Evolutionary conservation across 2,329 filamentous ascomycete genomes (phyloP), one percentile per base, ranked within the genome.

Genomic region (Alternaria viburni): DNA sequence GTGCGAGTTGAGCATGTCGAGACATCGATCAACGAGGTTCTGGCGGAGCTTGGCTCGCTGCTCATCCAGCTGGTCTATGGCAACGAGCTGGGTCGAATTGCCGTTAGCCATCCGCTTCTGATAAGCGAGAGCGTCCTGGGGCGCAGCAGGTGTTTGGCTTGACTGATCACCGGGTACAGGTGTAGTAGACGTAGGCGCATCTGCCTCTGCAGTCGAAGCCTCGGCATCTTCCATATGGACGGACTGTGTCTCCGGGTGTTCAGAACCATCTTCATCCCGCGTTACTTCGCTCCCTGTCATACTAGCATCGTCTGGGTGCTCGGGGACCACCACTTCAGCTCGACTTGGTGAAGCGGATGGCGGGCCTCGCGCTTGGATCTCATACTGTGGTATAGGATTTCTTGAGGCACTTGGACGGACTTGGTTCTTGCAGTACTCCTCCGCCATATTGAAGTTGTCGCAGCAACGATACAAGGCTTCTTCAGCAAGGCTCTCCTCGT

Each of bases 1-100:
- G 71, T 98, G 94, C 41, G 91, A 90, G 77, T 95, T 91, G 57
- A 99, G 89, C 32, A 98, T 89, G 73, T 97, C 94, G 21, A 99
- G 84, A 68, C 92, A 97, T 61, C 93, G 91, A 71, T 97, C 94
- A 62, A 98, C 94, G 58, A 98, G 81, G 59, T 92, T 90, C 19
- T 88, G 85, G 43, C 93, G 88, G 44, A 98, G 84, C n/a, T 85
- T 86, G 5, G 86, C 85, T 49, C 96, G 89, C 77, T 92, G 87
- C 32, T 87, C 87, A 66, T 97, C 92, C 7, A 99, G 84, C 68
- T 93, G 91, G 61, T 97, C 92, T 61, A 93, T 85, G 0, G 91
- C 91, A 30, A 89, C 79, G 56, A 80, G 77, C 3, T 82, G 78
- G 15, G 74, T 67, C 7, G 70, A 65, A 47, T 80, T 80, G 7